Conservation (phyloP, 352 stramenopile species). For the Aphanomyces invadans region DNA sequence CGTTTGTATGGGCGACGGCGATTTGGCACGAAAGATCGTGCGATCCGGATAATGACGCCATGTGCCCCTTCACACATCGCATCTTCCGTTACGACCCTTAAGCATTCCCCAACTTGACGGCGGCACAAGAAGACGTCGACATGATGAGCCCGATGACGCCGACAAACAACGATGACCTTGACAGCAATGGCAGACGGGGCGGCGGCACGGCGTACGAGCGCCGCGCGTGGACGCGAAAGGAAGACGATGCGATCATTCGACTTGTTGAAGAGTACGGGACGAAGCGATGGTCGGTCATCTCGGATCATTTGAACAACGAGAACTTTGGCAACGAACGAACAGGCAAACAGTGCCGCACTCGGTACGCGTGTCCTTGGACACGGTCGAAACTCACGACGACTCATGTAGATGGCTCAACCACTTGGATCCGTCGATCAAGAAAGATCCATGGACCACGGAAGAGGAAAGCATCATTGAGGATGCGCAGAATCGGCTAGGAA, state of each 20-base stretch:
- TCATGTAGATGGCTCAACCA: conserved; percentile 66
- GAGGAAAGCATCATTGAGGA: conserved; percentile 89
- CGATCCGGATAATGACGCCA: neutral
- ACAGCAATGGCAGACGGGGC: conserved; percentile 29
- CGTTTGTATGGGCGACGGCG: neutral
- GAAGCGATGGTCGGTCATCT: conserved; percentile 83
- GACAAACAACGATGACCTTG: conserved; percentile 35
- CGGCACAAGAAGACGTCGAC: conserved; percentile 4
- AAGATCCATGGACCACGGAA: conserved; percentile 79
- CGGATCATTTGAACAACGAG: conserved; percentile 76
- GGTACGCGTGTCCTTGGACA: conserved; percentile 28
- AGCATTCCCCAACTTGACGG: conserved; percentile 6
- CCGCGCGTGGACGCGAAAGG: conserved; percentile 75
- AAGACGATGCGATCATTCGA: conserved; percentile 78
- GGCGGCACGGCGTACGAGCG: conserved; percentile 71
- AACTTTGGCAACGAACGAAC: conserved; percentile 78
- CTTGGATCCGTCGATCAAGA: conserved; percentile 79
- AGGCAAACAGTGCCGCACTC: conserved; percentile 74
- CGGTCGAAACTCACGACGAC: neutral
- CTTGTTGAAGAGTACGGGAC: conserved; percentile 81
- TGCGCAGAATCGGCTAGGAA: conserved; percentile 86
- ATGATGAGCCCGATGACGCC: conserved; percentile 31
- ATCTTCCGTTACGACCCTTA: conserved; percentile 8
- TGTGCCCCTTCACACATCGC: conserved; percentile 24
- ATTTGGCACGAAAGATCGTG: neutral